phyloP scores from a whole-genome alignment of 2,329 filamentous ascomycete genomes.

The Diaporthe humulicola region DNA sequence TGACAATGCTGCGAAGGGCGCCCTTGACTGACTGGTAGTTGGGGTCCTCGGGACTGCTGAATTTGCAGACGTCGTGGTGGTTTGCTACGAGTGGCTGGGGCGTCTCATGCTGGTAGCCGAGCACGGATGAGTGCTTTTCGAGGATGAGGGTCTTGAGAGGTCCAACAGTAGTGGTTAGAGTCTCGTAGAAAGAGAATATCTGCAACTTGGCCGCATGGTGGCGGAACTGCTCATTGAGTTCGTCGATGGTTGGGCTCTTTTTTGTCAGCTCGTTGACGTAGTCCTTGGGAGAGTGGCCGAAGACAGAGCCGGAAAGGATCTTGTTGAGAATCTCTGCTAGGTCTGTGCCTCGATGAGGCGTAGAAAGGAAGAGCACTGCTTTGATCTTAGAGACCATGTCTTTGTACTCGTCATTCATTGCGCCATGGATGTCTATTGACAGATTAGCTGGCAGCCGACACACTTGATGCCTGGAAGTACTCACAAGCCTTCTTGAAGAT shows the following conservation, averaged over 20 bases:
- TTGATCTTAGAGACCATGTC: slow-evolving; percentile 41
- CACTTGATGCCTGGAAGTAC: neutral
- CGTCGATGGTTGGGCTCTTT: slow-evolving; percentile 42
- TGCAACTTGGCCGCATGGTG: slow-evolving; percentile 46
- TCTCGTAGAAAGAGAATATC: slow-evolving; percentile 54
- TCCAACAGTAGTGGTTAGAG: slow-evolving; percentile 43
- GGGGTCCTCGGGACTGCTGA: slow-evolving; percentile 40
- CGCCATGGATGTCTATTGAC: slow-evolving; percentile 40
- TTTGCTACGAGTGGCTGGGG: slow-evolving; percentile 45
- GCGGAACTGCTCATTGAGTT: slow-evolving; percentile 52
- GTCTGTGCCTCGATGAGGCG: slow-evolving; percentile 46
- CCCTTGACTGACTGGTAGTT: slow-evolving; percentile 42
- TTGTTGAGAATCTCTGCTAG: slow-evolving; percentile 44
- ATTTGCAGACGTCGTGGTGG: slow-evolving; percentile 50
- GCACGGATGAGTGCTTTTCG: slow-evolving; percentile 46
- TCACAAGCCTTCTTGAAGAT: slow-evolving; percentile 44
- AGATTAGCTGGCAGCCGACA: neutral
- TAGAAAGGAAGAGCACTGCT: slow-evolving; percentile 45
- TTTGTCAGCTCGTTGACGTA: slow-evolving; percentile 46
- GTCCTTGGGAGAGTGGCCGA: slow-evolving; percentile 42
- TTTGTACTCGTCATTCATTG: slow-evolving; percentile 43
- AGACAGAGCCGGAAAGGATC: slow-evolving; percentile 38
- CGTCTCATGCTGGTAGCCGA: slow-evolving; percentile 48
- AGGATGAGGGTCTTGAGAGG: slow-evolving; percentile 42
- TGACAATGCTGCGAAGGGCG: slow-evolving; percentile 40